These are phyloP conservation scores for Phytophthora fragariaefolia DNA, from an alignment of 352 stramenopile species.

Conservation along the genomic window DNA sequence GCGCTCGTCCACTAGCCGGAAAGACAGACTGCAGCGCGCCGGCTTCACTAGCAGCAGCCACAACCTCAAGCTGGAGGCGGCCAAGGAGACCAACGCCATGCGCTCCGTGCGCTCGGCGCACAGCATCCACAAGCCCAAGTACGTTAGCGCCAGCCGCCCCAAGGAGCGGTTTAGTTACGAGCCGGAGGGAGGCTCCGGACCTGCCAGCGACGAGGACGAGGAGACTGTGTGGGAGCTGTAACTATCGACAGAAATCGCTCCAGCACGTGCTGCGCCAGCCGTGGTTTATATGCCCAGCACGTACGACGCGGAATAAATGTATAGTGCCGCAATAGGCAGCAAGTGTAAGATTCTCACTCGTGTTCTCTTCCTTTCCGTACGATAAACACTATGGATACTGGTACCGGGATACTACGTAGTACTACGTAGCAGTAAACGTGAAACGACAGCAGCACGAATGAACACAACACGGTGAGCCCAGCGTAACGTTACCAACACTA, in stretches of 20 bases:
- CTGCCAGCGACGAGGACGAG: conserved; percentile 36
- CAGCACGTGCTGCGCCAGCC: conserved; percentile 13
- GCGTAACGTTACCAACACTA: no score
- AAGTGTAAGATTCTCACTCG: no score
- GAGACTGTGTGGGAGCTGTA: conserved; percentile 47
- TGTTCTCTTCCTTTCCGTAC: no score
- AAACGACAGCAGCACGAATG: no score
- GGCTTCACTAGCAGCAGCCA: conserved; percentile 29
- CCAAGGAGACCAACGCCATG: conserved; percentile 26
- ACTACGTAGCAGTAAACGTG: no score
- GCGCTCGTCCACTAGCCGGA: conserved; percentile 10
- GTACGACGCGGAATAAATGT: conserved; percentile 21
- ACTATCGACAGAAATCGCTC: background rate
- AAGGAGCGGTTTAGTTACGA: conserved; percentile 33
- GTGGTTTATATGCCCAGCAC: background rate
- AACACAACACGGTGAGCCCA: no score
- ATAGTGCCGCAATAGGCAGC: conserved; percentile 6
- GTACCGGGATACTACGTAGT: no score
- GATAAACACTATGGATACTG: no score
- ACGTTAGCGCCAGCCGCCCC: background rate
- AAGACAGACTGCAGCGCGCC: conserved; percentile 32
- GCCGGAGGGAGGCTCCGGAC: conserved; percentile 17
- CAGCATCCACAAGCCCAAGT: conserved; percentile 22
- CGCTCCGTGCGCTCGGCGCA: conserved; percentile 29
- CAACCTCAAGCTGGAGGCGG: conserved; percentile 20